These are phyloP conservation scores for Zoysia pacifica DNA, from an alignment of 176 grass and related monocot genomes.

Conservation along the genomic window DNA sequence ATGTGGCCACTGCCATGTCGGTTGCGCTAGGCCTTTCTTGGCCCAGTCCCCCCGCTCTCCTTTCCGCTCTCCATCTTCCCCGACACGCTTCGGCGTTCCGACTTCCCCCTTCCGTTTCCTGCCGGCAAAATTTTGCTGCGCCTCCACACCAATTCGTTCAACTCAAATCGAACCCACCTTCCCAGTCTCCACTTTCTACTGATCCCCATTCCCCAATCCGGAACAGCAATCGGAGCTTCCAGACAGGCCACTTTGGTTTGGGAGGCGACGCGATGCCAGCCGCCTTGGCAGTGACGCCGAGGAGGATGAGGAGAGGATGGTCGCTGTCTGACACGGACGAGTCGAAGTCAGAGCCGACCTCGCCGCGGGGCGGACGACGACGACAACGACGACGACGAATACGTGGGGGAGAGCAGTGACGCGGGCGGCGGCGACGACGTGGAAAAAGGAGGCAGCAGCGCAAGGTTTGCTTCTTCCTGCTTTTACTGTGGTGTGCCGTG, in stretches of 20 bases:
- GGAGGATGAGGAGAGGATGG: conserved; percentile 33
- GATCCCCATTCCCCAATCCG: conserved; percentile 1
- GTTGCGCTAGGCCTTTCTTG: neutral
- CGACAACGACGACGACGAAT: conserved; percentile 37
- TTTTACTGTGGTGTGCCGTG: neutral
- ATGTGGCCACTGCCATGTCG: neutral
- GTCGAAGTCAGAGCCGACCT: conserved; percentile 35
- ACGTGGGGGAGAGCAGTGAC: conserved; percentile 48
- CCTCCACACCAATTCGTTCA: conserved; percentile 26
- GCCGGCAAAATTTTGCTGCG: conserved; percentile 55
- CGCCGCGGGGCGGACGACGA: conserved; percentile 40
- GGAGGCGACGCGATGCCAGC: conserved; percentile 38
- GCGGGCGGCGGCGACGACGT: conserved; percentile 30
- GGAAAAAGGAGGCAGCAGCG: conserved; percentile 34
- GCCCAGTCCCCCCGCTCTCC: neutral
- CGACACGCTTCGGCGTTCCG: conserved; percentile 5
- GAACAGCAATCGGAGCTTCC: conserved; percentile 13
- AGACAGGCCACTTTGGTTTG: neutral
- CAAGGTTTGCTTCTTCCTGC: conserved; percentile 30
- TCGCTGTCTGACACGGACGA: conserved; percentile 45
- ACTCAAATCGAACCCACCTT: conserved; percentile 13
- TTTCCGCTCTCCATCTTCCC: conserved; percentile 16
- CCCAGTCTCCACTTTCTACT: neutral
- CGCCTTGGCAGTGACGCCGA: conserved; percentile 29
- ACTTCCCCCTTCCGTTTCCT: neutral